Evolutionary conservation across 345 rosid species (phyloP), one percentile per base, ranked within the genome.

Genomic region (Luvunga scandens): DNA sequence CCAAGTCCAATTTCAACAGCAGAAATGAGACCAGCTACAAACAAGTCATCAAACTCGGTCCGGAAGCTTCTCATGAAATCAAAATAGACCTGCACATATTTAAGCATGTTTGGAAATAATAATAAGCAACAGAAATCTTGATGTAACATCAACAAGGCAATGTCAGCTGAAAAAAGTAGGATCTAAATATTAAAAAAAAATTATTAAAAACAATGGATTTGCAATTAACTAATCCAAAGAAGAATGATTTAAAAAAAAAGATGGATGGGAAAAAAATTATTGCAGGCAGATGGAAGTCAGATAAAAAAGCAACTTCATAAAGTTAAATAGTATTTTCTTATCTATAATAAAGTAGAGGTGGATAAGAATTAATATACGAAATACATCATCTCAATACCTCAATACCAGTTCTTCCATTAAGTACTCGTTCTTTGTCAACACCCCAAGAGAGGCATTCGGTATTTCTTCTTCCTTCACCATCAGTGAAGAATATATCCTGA

Each of bases 61-160:
- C 98, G 86, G 77, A 95, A 95, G 87, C 98, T 95, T 90, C 98
- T 91, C 98, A 95, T 91, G 77, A 95, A 89, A 81, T 95, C 98
- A 87, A 92, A 93, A 86, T 93, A 95, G n/a, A 92, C 98, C 98
- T 93, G 85, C 73, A 81, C 4, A 67, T 28, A 82, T 45, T 66
- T 36, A 38, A 73, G 24, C 73, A 79, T 30, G 14, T 60, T 62
- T 36, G 38, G 73, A 25, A 72, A 80, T 36, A 12, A 66, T 21
- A 76, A 71, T n/a, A 18, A 66, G 60, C 69, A 70, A 80, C 21
- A 57, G 21, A 75, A 74, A 64, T 13, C 16, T 48, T 21, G 31
- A 14, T 39, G 45, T 18, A 62, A 50, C 50, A 71, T 28, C n/a
- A 19, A 33, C 42, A 76, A 25, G 71, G 66, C 34, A 69, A 70